Conservation (phyloP, 495 filamentous ascomycete species). For the Neurospora africana region DNA sequence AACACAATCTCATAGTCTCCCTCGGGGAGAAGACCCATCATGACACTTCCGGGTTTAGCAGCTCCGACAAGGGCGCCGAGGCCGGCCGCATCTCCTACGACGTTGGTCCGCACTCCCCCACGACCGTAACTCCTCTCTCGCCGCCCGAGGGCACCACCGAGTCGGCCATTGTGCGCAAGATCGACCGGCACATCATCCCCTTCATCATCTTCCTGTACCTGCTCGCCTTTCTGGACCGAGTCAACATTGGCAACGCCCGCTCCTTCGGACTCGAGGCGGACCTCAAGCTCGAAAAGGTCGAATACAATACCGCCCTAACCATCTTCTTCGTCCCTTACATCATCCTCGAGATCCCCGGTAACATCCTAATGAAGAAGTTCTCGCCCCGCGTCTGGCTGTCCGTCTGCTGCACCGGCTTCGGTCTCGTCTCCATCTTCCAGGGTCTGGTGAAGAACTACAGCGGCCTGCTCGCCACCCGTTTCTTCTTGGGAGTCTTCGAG, state of each 20-base stretch:
- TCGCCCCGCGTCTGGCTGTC: constrained; percentile 76
- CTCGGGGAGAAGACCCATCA: background rate
- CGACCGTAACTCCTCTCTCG: background rate
- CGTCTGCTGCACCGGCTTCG: constrained; percentile 74
- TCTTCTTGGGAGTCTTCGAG: constrained; percentile 83
- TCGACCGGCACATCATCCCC: constrained; percentile 74
- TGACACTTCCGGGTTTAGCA: background rate
- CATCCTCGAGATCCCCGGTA: constrained; percentile 79
- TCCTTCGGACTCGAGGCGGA: constrained; percentile 55
- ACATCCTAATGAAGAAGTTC: constrained; percentile 73
- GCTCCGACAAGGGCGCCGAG: background rate
- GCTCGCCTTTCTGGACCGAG: constrained; percentile 78
- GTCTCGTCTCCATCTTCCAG: constrained; percentile 64
- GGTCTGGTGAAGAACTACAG: constrained; percentile 69
- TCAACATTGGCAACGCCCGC: constrained; percentile 59
- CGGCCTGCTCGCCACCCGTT: constrained; percentile 71
- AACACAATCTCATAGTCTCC: background rate
- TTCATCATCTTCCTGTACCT: constrained; percentile 75
- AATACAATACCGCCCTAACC: constrained; percentile 69
- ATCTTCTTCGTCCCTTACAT: constrained; percentile 95
- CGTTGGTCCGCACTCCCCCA: constrained; percentile 7
- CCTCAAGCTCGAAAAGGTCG: constrained; percentile 42
- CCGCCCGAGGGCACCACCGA: constrained; percentile 35
- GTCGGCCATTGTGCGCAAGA: constrained; percentile 58
- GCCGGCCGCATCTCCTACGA: background rate